Base-by-base conservation (phyloP, 805 yeast genomes). In the Pichia deserticola region DNA sequence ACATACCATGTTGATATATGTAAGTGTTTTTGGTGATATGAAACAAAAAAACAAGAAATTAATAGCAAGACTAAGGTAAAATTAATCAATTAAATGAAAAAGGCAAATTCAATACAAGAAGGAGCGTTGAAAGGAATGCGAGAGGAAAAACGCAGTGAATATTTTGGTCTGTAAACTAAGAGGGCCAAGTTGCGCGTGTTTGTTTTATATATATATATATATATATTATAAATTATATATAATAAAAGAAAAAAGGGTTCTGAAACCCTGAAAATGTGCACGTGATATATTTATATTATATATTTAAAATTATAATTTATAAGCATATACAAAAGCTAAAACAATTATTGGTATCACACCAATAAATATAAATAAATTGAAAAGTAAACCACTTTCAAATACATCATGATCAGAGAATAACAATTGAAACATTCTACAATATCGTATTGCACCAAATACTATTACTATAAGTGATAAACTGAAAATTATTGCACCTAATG, bases 401-500 rank as follows among this genome's bases (percentile, higher is more conserved):
- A 59, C 52, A 68, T 57, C 11, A 15, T 30, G 34, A 3, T 27
- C 32, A 5, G 47, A 47, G 34, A 49, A 53, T 15, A 52, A 44
- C 15, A 47, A 15, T 9, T 60, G 46, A 49, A 76, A 80, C 5
- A 76, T 75, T 36, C 62, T 62, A 56, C 72, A 72, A 59, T 73
- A 79, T 38, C 85, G 60, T 3, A 62, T 28, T 5, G 66, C 56
- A 0, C 84, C 85, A 55, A 72, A 58, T 0, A 71, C 4, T 10
- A 77, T 61, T 4, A 76, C 66, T 3, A 69, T 15, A 3, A 79
- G 66, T 0, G 81, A 81, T 27, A 72, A 50, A 0, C 65, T 42
- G 1, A 79, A 64, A 52, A 77, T 74, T 5, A 67, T 30, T 1
- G 54, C 47, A 0, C 67, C 66, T 20, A 64, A n/a, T 5, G 64